phyloP scores from a whole-genome alignment of 441 rosid species.

The Adansonia madagascariensis region DNA sequence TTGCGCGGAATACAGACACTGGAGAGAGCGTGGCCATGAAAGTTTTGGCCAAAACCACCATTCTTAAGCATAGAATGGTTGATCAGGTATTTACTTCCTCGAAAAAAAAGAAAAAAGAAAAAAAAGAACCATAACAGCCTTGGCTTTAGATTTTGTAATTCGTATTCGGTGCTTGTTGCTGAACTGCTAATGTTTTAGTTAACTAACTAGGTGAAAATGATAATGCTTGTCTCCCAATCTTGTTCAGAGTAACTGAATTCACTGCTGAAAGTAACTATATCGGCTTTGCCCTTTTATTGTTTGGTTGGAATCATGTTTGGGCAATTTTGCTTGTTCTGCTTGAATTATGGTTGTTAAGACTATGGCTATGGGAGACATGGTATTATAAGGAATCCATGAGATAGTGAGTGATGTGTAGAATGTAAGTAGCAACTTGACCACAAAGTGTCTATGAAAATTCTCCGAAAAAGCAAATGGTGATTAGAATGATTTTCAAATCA shows the following conservation, averaged over 20 bases:
- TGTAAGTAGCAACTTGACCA: not conserved
- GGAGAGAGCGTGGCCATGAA: conserved; percentile 89
- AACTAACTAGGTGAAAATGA: not conserved
- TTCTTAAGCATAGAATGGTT: conserved; percentile 84
- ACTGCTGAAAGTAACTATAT: not conserved
- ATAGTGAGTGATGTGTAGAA: not conserved
- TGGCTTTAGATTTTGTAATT: not conserved
- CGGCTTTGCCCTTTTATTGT: not conserved
- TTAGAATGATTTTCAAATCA: not conserved
- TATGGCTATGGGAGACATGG: not conserved
- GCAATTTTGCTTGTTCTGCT: not conserved
- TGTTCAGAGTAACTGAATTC: not conserved
- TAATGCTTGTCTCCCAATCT: not conserved
- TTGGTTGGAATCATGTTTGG: not conserved
- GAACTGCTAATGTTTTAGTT: not conserved
- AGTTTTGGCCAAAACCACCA: conserved; percentile 74
- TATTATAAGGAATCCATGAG: not conserved
- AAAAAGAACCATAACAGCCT: not conserved
- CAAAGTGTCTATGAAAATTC: not conserved
- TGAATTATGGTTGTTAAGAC: not conserved
- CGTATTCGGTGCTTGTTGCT: not conserved
- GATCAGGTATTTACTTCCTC: conserved; percentile 33
- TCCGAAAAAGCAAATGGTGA: not conserved
- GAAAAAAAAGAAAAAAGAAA: not conserved
- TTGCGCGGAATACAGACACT: conserved; percentile 69